phyloP scores from a whole-genome alignment of 257 asterid species.

The Osmanthus fragrans region DNA sequence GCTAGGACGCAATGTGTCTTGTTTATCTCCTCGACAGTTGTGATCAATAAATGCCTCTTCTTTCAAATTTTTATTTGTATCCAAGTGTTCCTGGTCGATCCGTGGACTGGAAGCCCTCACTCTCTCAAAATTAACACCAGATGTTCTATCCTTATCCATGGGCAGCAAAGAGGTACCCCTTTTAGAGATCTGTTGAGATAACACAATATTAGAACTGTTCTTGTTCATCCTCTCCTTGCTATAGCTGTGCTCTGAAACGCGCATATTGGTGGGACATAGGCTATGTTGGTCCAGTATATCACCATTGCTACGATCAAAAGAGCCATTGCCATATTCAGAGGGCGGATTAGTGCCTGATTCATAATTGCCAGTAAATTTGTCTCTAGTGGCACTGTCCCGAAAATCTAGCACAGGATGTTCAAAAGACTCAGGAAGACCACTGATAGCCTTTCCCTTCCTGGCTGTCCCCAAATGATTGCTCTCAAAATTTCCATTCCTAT shows the following conservation, averaged over 20 bases:
- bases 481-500: slow-evolving; percentile 37
- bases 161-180: slow-evolving; percentile 30
- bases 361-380: neutral
- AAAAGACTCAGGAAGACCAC: slow-evolving; percentile 20
- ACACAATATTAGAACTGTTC: slow-evolving; percentile 14
- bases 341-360: slow-evolving; percentile 18
- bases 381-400: slow-evolving; percentile 23
- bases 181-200: slow-evolving; percentile 32
- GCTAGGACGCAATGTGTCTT: slow-evolving; percentile 33
- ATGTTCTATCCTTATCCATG: slow-evolving; percentile 25
- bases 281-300: slow-evolving; percentile 20
- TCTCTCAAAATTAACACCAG: slow-evolving; percentile 20
- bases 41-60: slow-evolving; percentile 32
- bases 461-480: slow-evolving; percentile 26
- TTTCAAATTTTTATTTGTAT: slow-evolving; percentile 30
- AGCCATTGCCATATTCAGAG: slow-evolving; percentile 21
- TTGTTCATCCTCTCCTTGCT: slow-evolving; percentile 28
- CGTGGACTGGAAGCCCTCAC: slow-evolving; percentile 26
- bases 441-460: slow-evolving; percentile 37
- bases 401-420: slow-evolving; percentile 23
- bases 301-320: slow-evolving; percentile 26
- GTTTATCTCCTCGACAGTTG: slow-evolving; percentile 40
- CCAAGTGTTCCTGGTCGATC: slow-evolving; percentile 35
- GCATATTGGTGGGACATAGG: slow-evolving; percentile 20
- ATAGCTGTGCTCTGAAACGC: slow-evolving; percentile 23